Evolutionary conservation across 345 rosid species (phyloP), one percentile per base, ranked within the genome.

Genomic region (Triadica sebifera): DNA sequence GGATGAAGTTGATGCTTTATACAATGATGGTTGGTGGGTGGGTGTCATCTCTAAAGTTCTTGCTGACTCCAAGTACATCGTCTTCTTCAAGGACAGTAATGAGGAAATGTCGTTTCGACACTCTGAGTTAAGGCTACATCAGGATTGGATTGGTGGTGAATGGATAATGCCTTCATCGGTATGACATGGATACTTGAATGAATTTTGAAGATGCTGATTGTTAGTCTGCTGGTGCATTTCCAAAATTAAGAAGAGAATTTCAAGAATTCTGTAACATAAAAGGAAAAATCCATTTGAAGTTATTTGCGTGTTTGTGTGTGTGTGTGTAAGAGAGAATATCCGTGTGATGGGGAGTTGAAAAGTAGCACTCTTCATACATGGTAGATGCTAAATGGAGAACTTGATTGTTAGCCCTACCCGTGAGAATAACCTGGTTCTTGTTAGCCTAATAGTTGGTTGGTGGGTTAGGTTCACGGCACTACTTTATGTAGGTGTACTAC

Each of bases 11-110:
- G 84, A 94, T 84, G 97, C 97, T 52, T 79, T 80, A 56, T 87
- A 88, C 75, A 89, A 89, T 73, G 98, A 92, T 69, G 90, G 89
- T 41, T 94, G 97, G 98, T 92, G 98, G 97, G 87, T 88, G 0
- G 97, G 97, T 60, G 83, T 84, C 69, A 69, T 94, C 53, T 63
- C 74, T 25, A 88, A 82, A 84, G 86, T 90, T 78, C 84, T 83
- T 43, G 56, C 55, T 12, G 78, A 83, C 76, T 78, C 87, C 34
- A 86, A 67, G 71, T 94, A 89, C 60, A 4, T 53, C 5, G 90
- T 92, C 66, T 77, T 75, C 78, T 94, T 94, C 73, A 81, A 74
- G 73, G 79, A 76, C 38, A 82, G 86, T 16, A 8, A 65, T 12
- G 97, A 90, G 85, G 83, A 83, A 70, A 49, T 92, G n/a, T 77